These are phyloP conservation scores for Brassica balearica DNA, from an alignment of 441 rosid genomes.

Conservation along the genomic window DNA sequence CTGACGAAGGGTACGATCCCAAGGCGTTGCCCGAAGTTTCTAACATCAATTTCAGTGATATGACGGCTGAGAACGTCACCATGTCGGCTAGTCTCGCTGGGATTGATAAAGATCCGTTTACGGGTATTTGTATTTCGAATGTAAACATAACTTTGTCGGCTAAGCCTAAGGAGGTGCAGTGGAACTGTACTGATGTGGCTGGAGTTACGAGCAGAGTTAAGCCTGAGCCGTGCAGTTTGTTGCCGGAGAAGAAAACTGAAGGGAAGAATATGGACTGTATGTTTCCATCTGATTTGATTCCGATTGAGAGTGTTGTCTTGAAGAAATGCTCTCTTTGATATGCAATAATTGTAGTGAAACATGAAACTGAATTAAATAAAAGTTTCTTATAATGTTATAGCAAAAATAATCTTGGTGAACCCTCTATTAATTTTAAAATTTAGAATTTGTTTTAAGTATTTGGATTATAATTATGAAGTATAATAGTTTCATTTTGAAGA, in stretches of 20 bases:
- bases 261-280: slow-evolving; percentile 39
- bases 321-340: slow-evolving; percentile 48
- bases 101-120: slow-evolving; percentile 54
- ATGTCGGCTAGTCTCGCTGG: slow-evolving; percentile 59
- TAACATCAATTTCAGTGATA: slow-evolving; percentile 58
- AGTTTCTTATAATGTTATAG: neutral
- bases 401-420: neutral
- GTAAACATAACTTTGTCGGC: slow-evolving; percentile 52
- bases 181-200: slow-evolving; percentile 69
- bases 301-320: slow-evolving; percentile 57
- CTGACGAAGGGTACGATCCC: slow-evolving; percentile 62
- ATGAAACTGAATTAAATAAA: neutral
- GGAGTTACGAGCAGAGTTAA: slow-evolving; percentile 69
- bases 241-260: slow-evolving; percentile 46
- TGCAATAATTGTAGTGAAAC: neutral
- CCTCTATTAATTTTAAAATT: neutral
- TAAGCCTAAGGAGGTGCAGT: slow-evolving; percentile 54
- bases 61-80: slow-evolving; percentile 61
- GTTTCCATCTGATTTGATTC: slow-evolving; percentile 59
- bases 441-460: neutral
- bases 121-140: slow-evolving; percentile 70
- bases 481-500: neutral
- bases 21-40: slow-evolving; percentile 62
- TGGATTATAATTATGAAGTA: neutral
- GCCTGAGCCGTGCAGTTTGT: slow-evolving; percentile 59